Conservation (phyloP, 768 basidiomycete species). For the Pholiota conissans region DNA sequence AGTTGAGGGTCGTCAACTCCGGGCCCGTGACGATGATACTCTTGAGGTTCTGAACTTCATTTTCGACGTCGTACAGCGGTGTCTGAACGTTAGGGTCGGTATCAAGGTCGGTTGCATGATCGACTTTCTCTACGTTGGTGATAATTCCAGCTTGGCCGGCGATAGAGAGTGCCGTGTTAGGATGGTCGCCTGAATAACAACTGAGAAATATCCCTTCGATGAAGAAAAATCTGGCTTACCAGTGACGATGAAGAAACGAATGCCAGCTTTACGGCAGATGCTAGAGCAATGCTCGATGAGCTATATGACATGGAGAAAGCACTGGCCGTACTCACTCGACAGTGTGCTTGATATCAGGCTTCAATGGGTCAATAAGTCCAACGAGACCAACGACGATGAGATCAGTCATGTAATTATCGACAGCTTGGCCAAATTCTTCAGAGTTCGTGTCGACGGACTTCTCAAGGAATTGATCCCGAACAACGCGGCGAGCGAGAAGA, state of each 20-base stretch:
- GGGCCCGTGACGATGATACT: conserved; percentile 44
- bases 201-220: not conserved
- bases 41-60: conserved; percentile 26
- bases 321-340: conserved; percentile 26
- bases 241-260: conserved; percentile 65
- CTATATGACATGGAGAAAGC: not conserved
- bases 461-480: conserved; percentile 31
- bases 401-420: conserved; percentile 42
- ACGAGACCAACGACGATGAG: conserved; percentile 58
- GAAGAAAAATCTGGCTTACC: conserved; percentile 24
- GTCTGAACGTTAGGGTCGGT: conserved; percentile 17
- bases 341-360: conserved; percentile 52
- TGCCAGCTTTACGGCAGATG: conserved; percentile 53
- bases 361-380: conserved; percentile 62
- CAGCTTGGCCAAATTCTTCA: conserved; percentile 37
- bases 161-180: conserved; percentile 62
- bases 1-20: conserved; percentile 35
- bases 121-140: conserved; percentile 34
- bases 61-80: conserved; percentile 26
- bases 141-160: conserved; percentile 63
- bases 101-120: conserved; percentile 37
- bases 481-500: conserved; percentile 47
- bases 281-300: conserved; percentile 12
- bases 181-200: conserved; percentile 46
- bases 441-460: conserved; percentile 33